These are phyloP conservation scores for Candida piceae DNA, from an alignment of 805 yeast species.

Conservation along the genomic window DNA sequence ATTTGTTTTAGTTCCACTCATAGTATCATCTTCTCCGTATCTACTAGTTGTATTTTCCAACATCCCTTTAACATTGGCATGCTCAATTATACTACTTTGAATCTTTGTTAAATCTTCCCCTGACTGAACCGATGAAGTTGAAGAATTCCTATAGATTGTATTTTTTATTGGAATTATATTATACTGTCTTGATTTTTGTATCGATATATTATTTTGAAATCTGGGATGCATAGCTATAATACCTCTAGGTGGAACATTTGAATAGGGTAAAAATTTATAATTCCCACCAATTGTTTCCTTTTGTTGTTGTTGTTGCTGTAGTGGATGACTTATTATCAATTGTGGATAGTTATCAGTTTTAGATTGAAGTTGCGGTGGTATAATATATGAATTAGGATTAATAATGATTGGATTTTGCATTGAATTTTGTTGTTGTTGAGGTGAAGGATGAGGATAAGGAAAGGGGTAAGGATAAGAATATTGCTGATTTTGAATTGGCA, in stretches of 20 bases:
- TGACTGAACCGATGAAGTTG: constrained; percentile 18
- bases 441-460: constrained; percentile 1
- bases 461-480: constrained; percentile 1
- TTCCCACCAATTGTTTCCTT: too few species aligned
- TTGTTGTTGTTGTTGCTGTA: too few species aligned
- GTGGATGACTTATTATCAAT: too few species aligned
- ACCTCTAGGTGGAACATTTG: neutral
- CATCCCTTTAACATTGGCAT: constrained; percentile 19
- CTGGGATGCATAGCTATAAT: constrained; percentile 15
- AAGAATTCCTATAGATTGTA: constrained; percentile 16
- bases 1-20: too few species aligned
- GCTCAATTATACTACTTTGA: constrained; percentile 14
- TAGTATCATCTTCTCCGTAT: constrained; percentile 17
- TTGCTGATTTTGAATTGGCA: too few species aligned
- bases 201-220: constrained; percentile 9
- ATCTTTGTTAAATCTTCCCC: constrained; percentile 16
- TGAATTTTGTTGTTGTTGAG: constrained; percentile 2
- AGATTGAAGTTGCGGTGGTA: neutral
- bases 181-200: constrained; percentile 7
- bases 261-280: too few species aligned
- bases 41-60: constrained; percentile 18
- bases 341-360: too few species aligned
- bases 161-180: constrained; percentile 16
- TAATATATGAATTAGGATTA: too few species aligned
- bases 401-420: too few species aligned